Evolutionary conservation across 208 protist species (phyloP).

Genomic region (Leishmania martiniquensis): DNA sequence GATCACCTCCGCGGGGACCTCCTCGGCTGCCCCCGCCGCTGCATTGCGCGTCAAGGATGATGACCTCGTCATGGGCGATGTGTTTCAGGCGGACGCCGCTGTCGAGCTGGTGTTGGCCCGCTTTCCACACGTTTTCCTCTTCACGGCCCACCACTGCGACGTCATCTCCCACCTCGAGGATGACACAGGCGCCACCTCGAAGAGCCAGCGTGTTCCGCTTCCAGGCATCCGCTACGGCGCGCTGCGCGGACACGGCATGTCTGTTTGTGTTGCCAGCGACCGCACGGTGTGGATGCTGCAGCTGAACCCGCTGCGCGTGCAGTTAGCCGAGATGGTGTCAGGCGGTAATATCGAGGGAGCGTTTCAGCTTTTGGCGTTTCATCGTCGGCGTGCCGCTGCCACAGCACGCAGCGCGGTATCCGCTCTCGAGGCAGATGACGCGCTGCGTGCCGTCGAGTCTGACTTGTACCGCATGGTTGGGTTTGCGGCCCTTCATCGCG

Average conservation of each 20-base stretch:
- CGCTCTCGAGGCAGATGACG: background rate
- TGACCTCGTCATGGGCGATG: slow-evolving; percentile 34
- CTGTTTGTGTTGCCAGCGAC: slow-evolving; percentile 52
- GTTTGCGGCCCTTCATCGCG: slow-evolving; percentile 61
- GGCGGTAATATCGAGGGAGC: slow-evolving; percentile 55
- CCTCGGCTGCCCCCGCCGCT: background rate
- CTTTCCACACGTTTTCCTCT: slow-evolving; percentile 74
- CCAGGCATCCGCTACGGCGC: slow-evolving; percentile 52
- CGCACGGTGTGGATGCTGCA: slow-evolving; percentile 70
- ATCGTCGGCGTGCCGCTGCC: slow-evolving; percentile 28
- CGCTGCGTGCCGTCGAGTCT: slow-evolving; percentile 45
- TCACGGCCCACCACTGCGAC: slow-evolving; percentile 68
- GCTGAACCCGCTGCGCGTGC: slow-evolving; percentile 54
- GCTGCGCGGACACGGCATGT: slow-evolving; percentile 43
- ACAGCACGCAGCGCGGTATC: background rate
- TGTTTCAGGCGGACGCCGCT: slow-evolving; percentile 24
- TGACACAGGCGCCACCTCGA: slow-evolving; percentile 15
- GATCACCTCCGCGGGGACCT: background rate
- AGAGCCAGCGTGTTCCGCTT: slow-evolving; percentile 60
- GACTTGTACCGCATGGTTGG: slow-evolving; percentile 76
- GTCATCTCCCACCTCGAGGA: slow-evolving; percentile 62
- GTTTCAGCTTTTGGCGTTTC: slow-evolving; percentile 63
- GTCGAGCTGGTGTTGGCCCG: slow-evolving; percentile 44
- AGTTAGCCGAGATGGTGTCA: slow-evolving; percentile 65
- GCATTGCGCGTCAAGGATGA: slow-evolving; percentile 9